These are phyloP conservation scores for Encephalitozoon romaleae DNA, from an alignment of 371 early-diverging fungal species.

Conservation along the genomic window DNA sequence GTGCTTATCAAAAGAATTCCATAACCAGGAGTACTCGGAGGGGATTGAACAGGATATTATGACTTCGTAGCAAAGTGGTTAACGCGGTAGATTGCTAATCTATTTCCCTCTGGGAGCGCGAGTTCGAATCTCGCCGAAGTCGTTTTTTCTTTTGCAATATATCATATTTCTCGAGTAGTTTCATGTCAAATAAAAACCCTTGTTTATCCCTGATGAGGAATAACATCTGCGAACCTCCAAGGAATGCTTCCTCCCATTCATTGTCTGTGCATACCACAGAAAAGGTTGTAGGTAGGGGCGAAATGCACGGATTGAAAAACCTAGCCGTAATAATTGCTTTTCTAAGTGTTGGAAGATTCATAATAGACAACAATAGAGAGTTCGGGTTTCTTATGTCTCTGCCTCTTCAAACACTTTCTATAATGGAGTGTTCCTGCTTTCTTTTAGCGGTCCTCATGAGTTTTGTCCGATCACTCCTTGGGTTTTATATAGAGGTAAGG, in stretches of 20 bases:
- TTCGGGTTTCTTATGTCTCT: constrained; percentile 26
- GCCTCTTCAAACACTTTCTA: constrained; percentile 11
- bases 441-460: not conserved
- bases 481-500: not conserved
- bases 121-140: constrained; percentile 71
- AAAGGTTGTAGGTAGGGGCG: not conserved
- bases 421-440: not conserved
- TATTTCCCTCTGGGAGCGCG: constrained; percentile 68
- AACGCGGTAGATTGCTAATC: constrained; percentile 73
- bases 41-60: not conserved
- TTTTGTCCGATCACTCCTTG: constrained; percentile 6
- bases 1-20: not conserved
- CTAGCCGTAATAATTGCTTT: constrained; percentile 14
- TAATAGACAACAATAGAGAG: constrained; percentile 33
- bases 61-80: constrained; percentile 71
- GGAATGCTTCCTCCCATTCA: not conserved
- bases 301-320: constrained; percentile 18
- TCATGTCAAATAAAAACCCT: not conserved
- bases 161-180: not conserved
- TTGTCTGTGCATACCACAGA: not conserved
- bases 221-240: not conserved
- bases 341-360: constrained; percentile 20
- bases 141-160: constrained; percentile 55
- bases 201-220: not conserved
- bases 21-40: not conserved